Conservation (phyloP, 176 grass and related monocot genomes). For the Raddia guianensis region DNA sequence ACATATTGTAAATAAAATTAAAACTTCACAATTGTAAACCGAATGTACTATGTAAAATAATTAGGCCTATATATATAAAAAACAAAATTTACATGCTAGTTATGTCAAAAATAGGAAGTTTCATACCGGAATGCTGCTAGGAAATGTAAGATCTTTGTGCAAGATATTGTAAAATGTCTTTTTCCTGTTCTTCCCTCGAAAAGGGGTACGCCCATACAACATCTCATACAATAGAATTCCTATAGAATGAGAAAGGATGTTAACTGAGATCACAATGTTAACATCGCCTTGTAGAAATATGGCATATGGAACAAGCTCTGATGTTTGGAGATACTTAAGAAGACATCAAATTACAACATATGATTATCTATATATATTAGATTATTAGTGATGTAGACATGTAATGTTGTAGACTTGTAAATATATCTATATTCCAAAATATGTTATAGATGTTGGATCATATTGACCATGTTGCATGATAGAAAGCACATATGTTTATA, state of each 20-base stretch:
- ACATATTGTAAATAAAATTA: conserved; percentile 17
- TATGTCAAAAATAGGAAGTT: conserved; percentile 1
- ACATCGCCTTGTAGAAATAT: conserved; percentile 22
- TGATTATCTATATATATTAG: conserved; percentile 12
- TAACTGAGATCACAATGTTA: conserved; percentile 26
- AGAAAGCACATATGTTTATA: conserved; percentile 9
- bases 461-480: background rate
- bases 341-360: conserved; percentile 17
- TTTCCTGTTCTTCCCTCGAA: conserved; percentile 96
- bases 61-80: background rate
- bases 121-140: conserved; percentile 92
- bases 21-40: background rate
- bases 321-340: conserved; percentile 1
- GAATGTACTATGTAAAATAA: background rate
- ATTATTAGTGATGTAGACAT: background rate
- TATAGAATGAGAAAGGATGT: conserved; percentile 45
- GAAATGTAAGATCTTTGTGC: conserved; percentile 93
- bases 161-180: conserved; percentile 93
- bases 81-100: background rate
- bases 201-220: conserved; percentile 97
- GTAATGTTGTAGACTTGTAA: background rate
- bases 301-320: conserved; percentile 13
- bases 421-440: conserved; percentile 19
- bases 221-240: conserved; percentile 98
- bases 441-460: conserved; percentile 18